A percentile compares a stretch with the other conserved stretches of the same genome.
Evolutionary conservation across 495 filamentous ascomycete genomes (phyloP).

Genomic region (Opeltia flavorubescens): DNA sequence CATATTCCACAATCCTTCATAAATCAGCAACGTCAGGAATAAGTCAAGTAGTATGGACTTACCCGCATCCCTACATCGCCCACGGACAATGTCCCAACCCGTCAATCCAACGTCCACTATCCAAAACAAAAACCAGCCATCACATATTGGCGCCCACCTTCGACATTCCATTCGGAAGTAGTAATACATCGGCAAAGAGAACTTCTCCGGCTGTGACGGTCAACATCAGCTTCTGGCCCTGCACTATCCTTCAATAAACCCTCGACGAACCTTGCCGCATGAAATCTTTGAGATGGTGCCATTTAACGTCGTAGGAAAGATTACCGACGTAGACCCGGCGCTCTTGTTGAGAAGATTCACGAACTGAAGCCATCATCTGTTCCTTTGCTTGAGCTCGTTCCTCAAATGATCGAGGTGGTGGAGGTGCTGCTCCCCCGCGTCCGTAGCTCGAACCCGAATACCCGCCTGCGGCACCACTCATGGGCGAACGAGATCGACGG

Average conservation of each 20-base stretch:
- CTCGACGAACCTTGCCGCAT: conserved; percentile 81
- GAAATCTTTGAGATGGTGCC: conserved; percentile 99
- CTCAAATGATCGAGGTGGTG: conserved; percentile 61
- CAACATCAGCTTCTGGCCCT: conserved; percentile 19
- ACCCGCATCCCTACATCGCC: conserved; percentile 99
- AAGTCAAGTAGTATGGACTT: conserved; percentile 28
- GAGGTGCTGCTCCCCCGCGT: conserved; percentile 45
- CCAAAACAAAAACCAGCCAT: conserved; percentile 61
- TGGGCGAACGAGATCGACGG: conserved; percentile 70
- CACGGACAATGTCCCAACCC: conserved; percentile 85
- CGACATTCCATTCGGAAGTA: conserved; percentile 99
- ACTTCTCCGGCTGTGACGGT: conserved; percentile 78
- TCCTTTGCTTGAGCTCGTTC: conserved; percentile 78
- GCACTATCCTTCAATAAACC: conserved; percentile 6
- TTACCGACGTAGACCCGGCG: conserved; percentile 99
- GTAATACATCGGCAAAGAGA: conserved; percentile 97
- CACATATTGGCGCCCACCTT: conserved; percentile 97
- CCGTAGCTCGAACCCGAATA: conserved; percentile 45
- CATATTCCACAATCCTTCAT: conserved; percentile 98
- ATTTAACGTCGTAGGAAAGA: conserved; percentile 97
- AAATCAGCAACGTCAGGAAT: conserved; percentile 14
- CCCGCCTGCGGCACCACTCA: conserved; percentile 60
- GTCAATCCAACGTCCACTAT: conserved; percentile 99
- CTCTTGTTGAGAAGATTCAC: conserved; percentile 93
- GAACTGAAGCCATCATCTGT: conserved; percentile 86